phyloP scores from a whole-genome alignment of 176 grass and related monocot species.

The Hordeum marinum region DNA sequence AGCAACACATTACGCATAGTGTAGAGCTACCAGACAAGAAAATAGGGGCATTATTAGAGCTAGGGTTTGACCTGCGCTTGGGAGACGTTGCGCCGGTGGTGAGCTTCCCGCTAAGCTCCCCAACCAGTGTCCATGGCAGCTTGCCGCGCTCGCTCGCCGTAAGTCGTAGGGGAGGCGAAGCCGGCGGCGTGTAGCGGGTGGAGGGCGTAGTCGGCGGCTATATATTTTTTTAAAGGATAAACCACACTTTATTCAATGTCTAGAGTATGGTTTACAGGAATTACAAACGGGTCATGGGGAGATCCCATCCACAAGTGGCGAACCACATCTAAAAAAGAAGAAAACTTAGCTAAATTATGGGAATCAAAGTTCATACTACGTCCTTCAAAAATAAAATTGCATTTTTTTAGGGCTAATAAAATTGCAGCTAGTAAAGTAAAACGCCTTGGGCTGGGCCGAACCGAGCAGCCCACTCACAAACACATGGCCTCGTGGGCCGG shows the following conservation, averaged over 20 bases:
- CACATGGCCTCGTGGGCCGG: too few species aligned
- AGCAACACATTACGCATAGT: background rate
- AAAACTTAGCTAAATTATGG: too few species aligned
- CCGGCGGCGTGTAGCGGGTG: constrained; percentile 15
- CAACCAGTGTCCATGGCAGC: constrained; percentile 6
- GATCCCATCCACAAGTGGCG: too few species aligned
- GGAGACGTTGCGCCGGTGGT: background rate
- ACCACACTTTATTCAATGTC: too few species aligned
- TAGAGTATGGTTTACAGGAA: too few species aligned
- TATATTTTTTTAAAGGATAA: too few species aligned
- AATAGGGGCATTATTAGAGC: background rate
- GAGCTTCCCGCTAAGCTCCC: background rate
- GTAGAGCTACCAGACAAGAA: background rate
- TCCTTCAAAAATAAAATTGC: too few species aligned
- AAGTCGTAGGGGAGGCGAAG: background rate
- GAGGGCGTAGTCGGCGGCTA: background rate
- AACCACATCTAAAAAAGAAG: too few species aligned
- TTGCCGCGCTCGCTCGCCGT: background rate
- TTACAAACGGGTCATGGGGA: too few species aligned
- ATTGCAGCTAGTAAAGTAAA: too few species aligned
- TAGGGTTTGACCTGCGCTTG: constrained; percentile 25
- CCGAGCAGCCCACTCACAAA: background rate
- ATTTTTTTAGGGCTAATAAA: too few species aligned
- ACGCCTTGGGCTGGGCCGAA: background rate
- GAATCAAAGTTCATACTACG: too few species aligned